Conservation (phyloP, 2,329 filamentous ascomycete species). For the Whalleya microplaca region DNA sequence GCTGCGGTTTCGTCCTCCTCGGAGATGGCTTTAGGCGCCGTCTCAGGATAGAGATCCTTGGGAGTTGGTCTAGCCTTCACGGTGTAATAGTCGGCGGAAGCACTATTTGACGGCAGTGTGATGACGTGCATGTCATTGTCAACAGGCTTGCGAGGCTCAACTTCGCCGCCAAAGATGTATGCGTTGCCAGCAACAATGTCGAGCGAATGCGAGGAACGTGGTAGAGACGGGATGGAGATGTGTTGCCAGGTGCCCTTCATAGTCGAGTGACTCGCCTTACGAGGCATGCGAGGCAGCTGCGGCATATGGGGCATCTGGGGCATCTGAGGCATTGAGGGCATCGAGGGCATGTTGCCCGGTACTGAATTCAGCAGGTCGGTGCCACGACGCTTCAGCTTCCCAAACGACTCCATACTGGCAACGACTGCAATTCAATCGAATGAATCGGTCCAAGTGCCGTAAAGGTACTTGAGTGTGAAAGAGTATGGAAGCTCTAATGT, state of each 20-base stretch:
- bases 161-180: constrained; percentile 77
- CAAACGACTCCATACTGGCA: constrained; percentile 55
- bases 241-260: constrained; percentile 65
- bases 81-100: constrained; percentile 62
- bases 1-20: constrained; percentile 36
- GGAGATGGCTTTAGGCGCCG: constrained; percentile 16
- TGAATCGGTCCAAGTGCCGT: background rate
- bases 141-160: constrained; percentile 64
- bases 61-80: constrained; percentile 52
- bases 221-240: constrained; percentile 58
- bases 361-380: constrained; percentile 56
- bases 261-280: constrained; percentile 29
- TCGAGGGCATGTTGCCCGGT: constrained; percentile 45
- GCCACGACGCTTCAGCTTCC: constrained; percentile 57
- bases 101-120: constrained; percentile 60
- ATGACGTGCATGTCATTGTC: constrained; percentile 75
- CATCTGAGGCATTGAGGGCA: constrained; percentile 31
- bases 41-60: constrained; percentile 31
- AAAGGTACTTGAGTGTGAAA: background rate
- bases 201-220: constrained; percentile 75
- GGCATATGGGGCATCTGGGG: constrained; percentile 29
- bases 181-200: constrained; percentile 61
- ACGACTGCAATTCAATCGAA: background rate
- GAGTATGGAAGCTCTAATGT: background rate
- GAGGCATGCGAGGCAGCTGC: constrained; percentile 25